Conservation (phyloP, 805 yeast genomes). For the Candida khao-thaluensis region DNA sequence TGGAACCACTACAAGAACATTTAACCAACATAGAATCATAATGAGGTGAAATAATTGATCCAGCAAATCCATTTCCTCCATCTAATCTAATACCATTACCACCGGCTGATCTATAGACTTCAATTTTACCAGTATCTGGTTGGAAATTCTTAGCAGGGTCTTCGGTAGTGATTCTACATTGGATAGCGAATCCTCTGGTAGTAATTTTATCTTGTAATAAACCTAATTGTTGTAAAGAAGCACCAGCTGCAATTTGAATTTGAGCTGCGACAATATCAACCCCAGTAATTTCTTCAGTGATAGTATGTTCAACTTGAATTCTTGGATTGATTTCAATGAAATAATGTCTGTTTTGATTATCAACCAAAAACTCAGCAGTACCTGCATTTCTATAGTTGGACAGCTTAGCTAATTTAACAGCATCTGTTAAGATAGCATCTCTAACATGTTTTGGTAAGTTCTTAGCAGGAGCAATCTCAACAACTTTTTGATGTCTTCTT, state of each 20-base stretch:
- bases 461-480: constrained; percentile 97
- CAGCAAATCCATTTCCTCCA: constrained; percentile 98
- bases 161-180: constrained; percentile 98
- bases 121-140: constrained; percentile 98
- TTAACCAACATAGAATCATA: constrained; percentile 98
- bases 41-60: constrained; percentile 94
- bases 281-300: constrained; percentile 98
- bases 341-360: constrained; percentile 89
- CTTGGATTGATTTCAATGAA: constrained; percentile 98
- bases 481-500: constrained; percentile 98
- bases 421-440: constrained; percentile 91
- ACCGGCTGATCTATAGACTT: constrained; percentile 97
- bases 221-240: constrained; percentile 87
- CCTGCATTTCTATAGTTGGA: constrained; percentile 97
- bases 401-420: constrained; percentile 83
- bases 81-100: constrained; percentile 99
- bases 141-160: constrained; percentile 96
- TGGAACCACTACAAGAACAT: constrained; percentile 96
- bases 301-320: constrained; percentile 97
- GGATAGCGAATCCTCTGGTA: constrained; percentile 96
- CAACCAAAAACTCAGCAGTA: constrained; percentile 96
- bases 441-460: constrained; percentile 80
- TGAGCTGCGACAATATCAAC: constrained; percentile 98
- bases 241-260: constrained; percentile 98
- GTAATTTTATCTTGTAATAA: constrained; percentile 92